phyloP scores from a whole-genome alignment of 768 basidiomycete species.

The Russula vinacea region DNA sequence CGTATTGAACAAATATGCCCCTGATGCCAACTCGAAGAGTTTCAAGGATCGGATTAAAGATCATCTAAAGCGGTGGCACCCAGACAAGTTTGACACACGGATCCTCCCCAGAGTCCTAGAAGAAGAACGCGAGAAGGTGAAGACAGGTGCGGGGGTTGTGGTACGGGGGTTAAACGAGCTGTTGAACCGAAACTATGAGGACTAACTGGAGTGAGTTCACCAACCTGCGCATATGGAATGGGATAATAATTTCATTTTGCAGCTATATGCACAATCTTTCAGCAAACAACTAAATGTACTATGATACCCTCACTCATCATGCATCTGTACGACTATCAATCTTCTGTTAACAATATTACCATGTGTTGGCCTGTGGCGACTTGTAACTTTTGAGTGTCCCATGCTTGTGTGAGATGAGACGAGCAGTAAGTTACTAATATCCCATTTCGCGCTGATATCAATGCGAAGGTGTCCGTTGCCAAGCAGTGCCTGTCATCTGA shows the following conservation, averaged over 20 bases:
- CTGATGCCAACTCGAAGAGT: slow-evolving; percentile 51
- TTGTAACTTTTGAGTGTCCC: not conserved
- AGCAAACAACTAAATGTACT: slow-evolving; percentile 29
- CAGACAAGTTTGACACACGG: slow-evolving; percentile 76
- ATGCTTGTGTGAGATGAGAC: not conserved
- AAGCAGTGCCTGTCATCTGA: not conserved
- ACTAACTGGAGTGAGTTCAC: slow-evolving; percentile 29
- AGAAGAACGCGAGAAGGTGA: slow-evolving; percentile 61
- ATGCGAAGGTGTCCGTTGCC: not conserved
- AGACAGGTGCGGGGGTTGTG: slow-evolving; percentile 69
- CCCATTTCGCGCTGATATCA: not conserved
- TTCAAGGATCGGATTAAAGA: slow-evolving; percentile 74
- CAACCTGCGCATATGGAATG: not conserved
- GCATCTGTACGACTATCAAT: slow-evolving; percentile 32
- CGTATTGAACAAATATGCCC: slow-evolving; percentile 55
- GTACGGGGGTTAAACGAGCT: slow-evolving; percentile 70
- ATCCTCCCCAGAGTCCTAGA: slow-evolving; percentile 60
- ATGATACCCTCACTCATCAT: slow-evolving; percentile 31
- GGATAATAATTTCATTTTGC: slow-evolving; percentile 4
- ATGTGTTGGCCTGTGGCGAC: slow-evolving; percentile 13
- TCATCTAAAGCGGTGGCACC: slow-evolving; percentile 74
- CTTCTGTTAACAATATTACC: slow-evolving; percentile 27
- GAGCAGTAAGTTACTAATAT: not conserved
- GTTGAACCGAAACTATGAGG: slow-evolving; percentile 44
- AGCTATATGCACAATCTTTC: slow-evolving; percentile 28